Evolutionary conservation across 495 filamentous ascomycete genomes (phyloP).

Genomic region (Peziza echinospora): DNA sequence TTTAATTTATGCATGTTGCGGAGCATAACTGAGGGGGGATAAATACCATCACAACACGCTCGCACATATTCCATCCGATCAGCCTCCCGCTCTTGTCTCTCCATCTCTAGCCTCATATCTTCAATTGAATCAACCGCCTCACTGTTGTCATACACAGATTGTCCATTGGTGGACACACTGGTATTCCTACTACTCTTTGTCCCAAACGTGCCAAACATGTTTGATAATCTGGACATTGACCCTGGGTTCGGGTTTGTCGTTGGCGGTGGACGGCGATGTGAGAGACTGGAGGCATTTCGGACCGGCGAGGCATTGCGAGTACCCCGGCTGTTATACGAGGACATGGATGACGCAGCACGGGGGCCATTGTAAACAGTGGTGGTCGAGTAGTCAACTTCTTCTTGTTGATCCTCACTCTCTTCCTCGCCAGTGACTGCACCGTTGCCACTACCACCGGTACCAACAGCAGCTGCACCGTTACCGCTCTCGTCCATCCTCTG

Average conservation of each 20-base stretch:
- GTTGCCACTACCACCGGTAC: slow-evolving; percentile 26
- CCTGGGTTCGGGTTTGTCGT: slow-evolving; percentile 25
- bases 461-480: slow-evolving; percentile 31
- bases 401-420: too few relatives aligned
- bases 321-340: slow-evolving; percentile 59
- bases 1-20: slow-evolving; percentile 15
- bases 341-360: slow-evolving; percentile 44
- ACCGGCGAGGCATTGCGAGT: slow-evolving; percentile 33
- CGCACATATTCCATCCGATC: slow-evolving; percentile 82
- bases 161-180: not conserved
- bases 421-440: too few relatives aligned
- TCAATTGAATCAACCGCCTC: slow-evolving; percentile 58
- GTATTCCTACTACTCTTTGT: slow-evolving; percentile 26
- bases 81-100: slow-evolving; percentile 47
- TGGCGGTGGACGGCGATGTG: slow-evolving; percentile 18
- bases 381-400: too few relatives aligned
- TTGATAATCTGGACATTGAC: slow-evolving; percentile 22
- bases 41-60: slow-evolving; percentile 89
- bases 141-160: slow-evolving; percentile 45
- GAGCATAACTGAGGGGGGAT: too few relatives aligned
- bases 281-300: slow-evolving; percentile 15
- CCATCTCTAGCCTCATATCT: slow-evolving; percentile 53
- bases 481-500: slow-evolving; percentile 44
- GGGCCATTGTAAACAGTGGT: slow-evolving; percentile 31
- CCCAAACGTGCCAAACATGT: slow-evolving; percentile 22